These are phyloP conservation scores for Escovopsis weberi DNA, from an alignment of 2,329 filamentous ascomycete species.

Conservation along the genomic window DNA sequence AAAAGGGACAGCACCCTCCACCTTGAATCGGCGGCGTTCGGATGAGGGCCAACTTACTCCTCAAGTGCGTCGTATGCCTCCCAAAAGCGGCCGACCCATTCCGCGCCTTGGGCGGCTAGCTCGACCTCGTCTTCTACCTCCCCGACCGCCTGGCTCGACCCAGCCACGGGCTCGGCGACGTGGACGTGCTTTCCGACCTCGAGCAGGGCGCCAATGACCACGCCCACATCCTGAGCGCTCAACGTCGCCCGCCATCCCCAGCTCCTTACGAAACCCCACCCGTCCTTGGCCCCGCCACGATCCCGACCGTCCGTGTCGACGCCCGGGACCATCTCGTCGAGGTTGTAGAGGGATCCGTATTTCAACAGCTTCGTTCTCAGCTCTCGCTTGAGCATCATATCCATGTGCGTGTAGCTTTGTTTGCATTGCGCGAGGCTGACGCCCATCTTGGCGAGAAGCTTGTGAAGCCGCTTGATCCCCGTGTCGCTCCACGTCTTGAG, in stretches of 20 bases:
- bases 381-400: constrained; percentile 87
- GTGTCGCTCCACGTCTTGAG: constrained; percentile 90
- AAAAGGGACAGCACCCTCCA: too few species aligned
- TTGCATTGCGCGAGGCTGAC: constrained; percentile 87
- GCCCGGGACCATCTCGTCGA: constrained; percentile 82
- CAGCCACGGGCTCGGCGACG: constrained; percentile 15
- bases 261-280: constrained; percentile 92
- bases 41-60: constrained; percentile 33
- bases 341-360: constrained; percentile 83
- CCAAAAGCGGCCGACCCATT: constrained; percentile 56
- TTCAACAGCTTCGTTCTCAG: constrained; percentile 74
- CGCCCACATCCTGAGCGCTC: constrained; percentile 85
- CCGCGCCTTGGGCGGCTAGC: constrained; percentile 39
- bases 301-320: constrained; percentile 56
- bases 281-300: constrained; percentile 63
- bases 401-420: constrained; percentile 96
- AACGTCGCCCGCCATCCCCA: constrained; percentile 97
- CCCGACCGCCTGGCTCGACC: constrained; percentile 18
- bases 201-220: constrained; percentile 78
- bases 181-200: constrained; percentile 61
- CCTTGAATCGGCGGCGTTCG: too few species aligned
- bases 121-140: constrained; percentile 34
- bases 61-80: constrained; percentile 58
- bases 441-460: constrained; percentile 95
- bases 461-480: constrained; percentile 78